Evolutionary conservation across 2,329 filamentous ascomycete genomes (phyloP).

Genomic region (Neofusicoccum cordaticola): DNA sequence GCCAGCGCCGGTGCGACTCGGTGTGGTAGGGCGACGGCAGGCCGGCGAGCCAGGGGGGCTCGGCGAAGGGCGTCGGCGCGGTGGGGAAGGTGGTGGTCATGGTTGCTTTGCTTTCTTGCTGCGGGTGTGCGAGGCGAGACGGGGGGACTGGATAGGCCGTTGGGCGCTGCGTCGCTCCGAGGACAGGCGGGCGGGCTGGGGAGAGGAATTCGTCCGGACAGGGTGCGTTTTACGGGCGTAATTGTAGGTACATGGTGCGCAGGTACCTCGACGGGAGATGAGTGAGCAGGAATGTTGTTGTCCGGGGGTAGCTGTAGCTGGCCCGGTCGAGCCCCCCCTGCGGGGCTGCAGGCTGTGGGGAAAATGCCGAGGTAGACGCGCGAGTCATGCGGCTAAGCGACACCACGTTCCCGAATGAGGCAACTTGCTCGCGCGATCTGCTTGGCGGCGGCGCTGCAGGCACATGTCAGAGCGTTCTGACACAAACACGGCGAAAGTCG

Average conservation of each 20-base stretch:
- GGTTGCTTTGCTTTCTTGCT: too few relatives aligned
- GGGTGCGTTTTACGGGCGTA: not conserved
- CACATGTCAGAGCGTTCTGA: too few relatives aligned
- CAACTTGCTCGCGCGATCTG: too few relatives aligned
- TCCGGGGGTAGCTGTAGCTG: conserved; percentile 2
- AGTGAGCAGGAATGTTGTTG: not conserved
- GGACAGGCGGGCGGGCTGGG: not conserved
- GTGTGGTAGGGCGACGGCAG: conserved; percentile 71
- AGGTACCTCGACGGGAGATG: not conserved
- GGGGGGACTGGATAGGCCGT: not conserved
- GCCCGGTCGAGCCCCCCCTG: not conserved
- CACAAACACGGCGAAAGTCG: too few relatives aligned
- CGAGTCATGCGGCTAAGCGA: not conserved
- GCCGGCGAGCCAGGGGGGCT: conserved; percentile 68
- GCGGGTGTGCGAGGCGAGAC: not conserved
- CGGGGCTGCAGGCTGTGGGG: not conserved
- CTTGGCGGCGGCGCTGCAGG: too few relatives aligned
- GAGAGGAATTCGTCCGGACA: not conserved
- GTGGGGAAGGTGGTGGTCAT: conserved; percentile 14
- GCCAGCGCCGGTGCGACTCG: conserved; percentile 62
- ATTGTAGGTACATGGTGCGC: not conserved
- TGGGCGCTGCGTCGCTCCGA: too few relatives aligned
- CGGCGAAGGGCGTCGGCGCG: conserved; percentile 61
- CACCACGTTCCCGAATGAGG: too few relatives aligned
- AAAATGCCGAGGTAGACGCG: not conserved